Conservation (phyloP, 1,284 basidiomycete species). For the Fistulina hepatica region DNA sequence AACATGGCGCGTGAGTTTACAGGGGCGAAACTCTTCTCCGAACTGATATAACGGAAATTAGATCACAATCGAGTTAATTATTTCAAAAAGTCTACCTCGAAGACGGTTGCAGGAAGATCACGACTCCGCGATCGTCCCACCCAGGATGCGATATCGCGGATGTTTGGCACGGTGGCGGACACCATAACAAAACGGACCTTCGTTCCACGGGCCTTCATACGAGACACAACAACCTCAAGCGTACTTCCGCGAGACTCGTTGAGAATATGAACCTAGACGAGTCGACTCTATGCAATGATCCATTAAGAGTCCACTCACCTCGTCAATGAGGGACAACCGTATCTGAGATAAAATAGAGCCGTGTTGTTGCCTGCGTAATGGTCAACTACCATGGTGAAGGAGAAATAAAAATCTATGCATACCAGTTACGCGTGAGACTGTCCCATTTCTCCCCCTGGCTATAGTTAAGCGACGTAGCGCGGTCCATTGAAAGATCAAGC, state of each 20-base stretch:
- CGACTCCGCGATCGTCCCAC: conserved; percentile 42
- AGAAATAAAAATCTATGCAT: conserved; percentile 9
- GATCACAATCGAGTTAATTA: not conserved
- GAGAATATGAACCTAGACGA: conserved; percentile 75
- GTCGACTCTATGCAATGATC: not conserved
- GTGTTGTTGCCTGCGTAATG: conserved; percentile 46
- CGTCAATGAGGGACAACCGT: conserved; percentile 81
- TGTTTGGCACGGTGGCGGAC: conserved; percentile 92
- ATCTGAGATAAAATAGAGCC: conserved; percentile 56
- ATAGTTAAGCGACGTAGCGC: conserved; percentile 1
- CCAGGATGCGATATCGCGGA: conserved; percentile 85
- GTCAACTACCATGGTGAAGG: conserved; percentile 4
- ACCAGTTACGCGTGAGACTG: conserved; percentile 78
- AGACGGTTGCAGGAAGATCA: conserved; percentile 50
- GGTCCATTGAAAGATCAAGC: not conserved
- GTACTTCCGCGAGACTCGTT: conserved; percentile 85
- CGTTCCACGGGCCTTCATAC: conserved; percentile 76
- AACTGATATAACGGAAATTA: conserved; percentile 42
- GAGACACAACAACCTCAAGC: conserved; percentile 84
- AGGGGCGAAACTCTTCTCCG: conserved; percentile 83
- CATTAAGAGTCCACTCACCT: conserved; percentile 37
- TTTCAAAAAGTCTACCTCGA: conserved; percentile 40
- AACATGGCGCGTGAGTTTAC: conserved; percentile 65
- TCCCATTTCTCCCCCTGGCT: conserved; percentile 90
- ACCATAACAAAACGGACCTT: conserved; percentile 77